Evolutionary conservation across 768 basidiomycete species (phyloP), one percentile per base, ranked within the genome.

Genomic region (Leucosporidium yakuticum): DNA sequence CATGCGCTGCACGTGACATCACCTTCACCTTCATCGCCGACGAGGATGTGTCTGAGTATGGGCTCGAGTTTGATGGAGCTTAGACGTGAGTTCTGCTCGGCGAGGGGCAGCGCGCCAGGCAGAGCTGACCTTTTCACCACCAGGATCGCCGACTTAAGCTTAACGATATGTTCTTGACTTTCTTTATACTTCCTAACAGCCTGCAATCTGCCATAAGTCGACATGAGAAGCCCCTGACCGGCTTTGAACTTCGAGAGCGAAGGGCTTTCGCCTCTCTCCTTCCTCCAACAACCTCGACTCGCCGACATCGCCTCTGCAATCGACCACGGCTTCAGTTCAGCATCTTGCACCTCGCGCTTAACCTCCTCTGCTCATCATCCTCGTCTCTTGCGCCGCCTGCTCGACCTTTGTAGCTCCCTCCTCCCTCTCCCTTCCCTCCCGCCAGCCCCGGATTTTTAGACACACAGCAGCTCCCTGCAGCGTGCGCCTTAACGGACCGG

Each of bases 361-460:
- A 15, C 15, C 21, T 56, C 55, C 23, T 12, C 20, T 56, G 31
- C 55, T 56, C 54, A 15, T 31, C 32, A 44, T 12, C 6, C 11
- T 44, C 39, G 39, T 44, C 39, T 8, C 39, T 44, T n/a, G n/a
- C 39, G 39, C 11, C 39, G 39, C 39, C 39, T 44, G 39, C 39
- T 44, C 39, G 39, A 44, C 39, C 39, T 44, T 7, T 8, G 39
- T 44, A 44, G 14, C 39, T 8, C 14, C 39, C 39, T 44, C 39
- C 39, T 12, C 14, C 39, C 39, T 44, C 39, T 15, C 39, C 17
- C 17, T 15, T 15, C 39, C 34, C 12, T 9, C 6, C 39, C 39
- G 14, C 39, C 55, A 56, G 31, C 55, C 55, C 21, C 55, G 55
- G 32, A 56, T 56, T 56, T 56, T 56, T 56, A 56, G 21, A 32